phyloP scores from a whole-genome alignment of 805 yeast genomes.

The Candida boidinii region DNA sequence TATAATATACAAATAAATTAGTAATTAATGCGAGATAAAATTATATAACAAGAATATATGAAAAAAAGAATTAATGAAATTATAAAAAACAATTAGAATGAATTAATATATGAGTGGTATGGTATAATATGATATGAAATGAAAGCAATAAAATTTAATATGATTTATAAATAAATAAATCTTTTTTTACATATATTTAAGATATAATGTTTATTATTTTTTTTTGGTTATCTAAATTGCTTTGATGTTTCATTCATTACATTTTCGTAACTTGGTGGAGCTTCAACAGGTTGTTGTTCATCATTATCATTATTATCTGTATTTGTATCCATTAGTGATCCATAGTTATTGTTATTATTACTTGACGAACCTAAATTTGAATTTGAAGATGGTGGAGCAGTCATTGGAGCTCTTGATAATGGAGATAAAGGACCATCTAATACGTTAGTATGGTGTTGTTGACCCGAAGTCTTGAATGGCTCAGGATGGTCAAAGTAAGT shows the following conservation, averaged over 20 bases:
- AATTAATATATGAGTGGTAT: no score
- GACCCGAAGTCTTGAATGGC: conserved; percentile 21
- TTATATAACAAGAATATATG: no score
- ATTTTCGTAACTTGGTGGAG: conserved; percentile 29
- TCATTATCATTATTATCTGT: conserved; percentile 2
- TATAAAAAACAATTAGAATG: no score
- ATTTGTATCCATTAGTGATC: conserved; percentile 5
- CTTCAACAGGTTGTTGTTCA: conserved; percentile 13
- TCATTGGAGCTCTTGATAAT: conserved; percentile 6
- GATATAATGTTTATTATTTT: no score
- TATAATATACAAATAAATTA: no score
- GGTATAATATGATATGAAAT: no score
- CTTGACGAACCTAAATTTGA: conserved; percentile 6
- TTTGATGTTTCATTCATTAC: conserved; percentile 26
- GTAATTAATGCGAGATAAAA: no score
- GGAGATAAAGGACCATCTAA: background rate
- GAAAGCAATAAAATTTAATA: no score
- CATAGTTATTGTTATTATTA: conserved; percentile 7
- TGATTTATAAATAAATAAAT: no score
- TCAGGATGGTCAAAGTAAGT: conserved; percentile 23
- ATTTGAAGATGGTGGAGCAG: conserved; percentile 16
- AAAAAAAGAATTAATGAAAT: no score
- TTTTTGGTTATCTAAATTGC: conserved; percentile 12
- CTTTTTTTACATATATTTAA: no score
- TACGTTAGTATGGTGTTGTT: conserved; percentile 1